Evolutionary conservation across 2,329 filamentous ascomycete genomes (phyloP), one percentile per base, ranked within the genome.

Genomic region (Colletotrichum euphorbiae): DNA sequence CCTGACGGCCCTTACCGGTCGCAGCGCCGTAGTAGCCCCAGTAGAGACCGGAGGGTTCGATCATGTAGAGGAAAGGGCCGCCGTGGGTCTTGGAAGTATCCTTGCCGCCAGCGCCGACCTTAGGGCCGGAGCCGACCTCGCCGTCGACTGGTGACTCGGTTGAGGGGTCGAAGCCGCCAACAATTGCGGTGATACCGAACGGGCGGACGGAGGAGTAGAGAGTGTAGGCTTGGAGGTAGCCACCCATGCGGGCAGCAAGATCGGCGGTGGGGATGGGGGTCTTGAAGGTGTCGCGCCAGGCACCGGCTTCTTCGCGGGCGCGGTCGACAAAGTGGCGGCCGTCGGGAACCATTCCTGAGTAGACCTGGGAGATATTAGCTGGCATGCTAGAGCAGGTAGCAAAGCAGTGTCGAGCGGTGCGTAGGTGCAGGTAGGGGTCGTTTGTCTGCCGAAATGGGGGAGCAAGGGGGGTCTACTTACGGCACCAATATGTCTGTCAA

Each of bases 11-110:
- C 83, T 99, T 99, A 77, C 96, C 96, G 13, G 96, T 98, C 56
- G 96, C 96, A 43, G 96, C 96, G 74, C 96, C 96, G 80, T 98
- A 98, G 87, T 99, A 99, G 69, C 96, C 96, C 96, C 96, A 99
- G 86, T 97, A 98, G 73, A 95, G 83, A 63, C 96, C 96, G 76
- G 94, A 97, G 46, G 96, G 96, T 85, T 99, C 96, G 74, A 99
- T 95, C 96, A 99, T 99, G 87, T 98, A 99, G 70, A 99, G 88
- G 71, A 90, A 94, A 21, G 96, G 96, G 1, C 95, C 96, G 74
- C 96, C 96, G 78, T 94, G 90, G 79, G 89, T 91, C 76, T 89
- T 90, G 75, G 89, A 89, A 31, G 79, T 81, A 48, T 90, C 87
- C 83, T 96, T 97, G 76, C 95, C 95, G 71, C 95, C 95, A 24